phyloP scores from a whole-genome alignment of 768 basidiomycete species.

The Leucocoprinus birnbaumii region DNA sequence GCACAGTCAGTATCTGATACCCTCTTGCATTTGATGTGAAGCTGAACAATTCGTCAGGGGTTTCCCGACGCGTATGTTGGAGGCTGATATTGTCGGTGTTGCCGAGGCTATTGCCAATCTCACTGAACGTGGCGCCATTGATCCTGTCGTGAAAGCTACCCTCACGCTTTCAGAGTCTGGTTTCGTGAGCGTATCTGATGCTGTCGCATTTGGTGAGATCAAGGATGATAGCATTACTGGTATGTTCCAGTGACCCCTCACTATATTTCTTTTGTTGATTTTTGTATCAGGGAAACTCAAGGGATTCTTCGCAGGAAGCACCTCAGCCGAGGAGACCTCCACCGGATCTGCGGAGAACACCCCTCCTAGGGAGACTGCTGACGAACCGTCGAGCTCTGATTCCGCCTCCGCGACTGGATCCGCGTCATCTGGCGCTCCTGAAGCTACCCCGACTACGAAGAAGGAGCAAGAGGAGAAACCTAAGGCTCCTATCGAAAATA shows the following conservation, averaged over 20 bases:
- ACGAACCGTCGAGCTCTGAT: constrained; percentile 17
- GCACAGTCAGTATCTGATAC: constrained; percentile 47
- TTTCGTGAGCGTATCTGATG: constrained; percentile 77
- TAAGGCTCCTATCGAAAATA: constrained; percentile 47
- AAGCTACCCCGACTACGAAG: constrained; percentile 31
- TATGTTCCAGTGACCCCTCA: constrained; percentile 26
- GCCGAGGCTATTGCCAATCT: constrained; percentile 77
- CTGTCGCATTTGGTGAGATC: constrained; percentile 74
- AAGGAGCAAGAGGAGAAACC: constrained; percentile 36
- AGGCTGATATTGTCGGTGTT: constrained; percentile 71
- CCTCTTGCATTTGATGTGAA: not conserved
- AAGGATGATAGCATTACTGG: constrained; percentile 79
- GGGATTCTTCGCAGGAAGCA: constrained; percentile 72
- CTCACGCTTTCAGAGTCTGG: constrained; percentile 84
- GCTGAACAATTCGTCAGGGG: constrained; percentile 38
- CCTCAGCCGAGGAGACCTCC: constrained; percentile 35
- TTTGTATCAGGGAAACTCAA: constrained; percentile 73
- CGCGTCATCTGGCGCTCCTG: constrained; percentile 26
- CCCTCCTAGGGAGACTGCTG: constrained; percentile 36
- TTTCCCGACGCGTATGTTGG: constrained; percentile 71
- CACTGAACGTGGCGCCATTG: constrained; percentile 75
- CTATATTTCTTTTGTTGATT: not conserved
- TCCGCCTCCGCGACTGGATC: constrained; percentile 31
- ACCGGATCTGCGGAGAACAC: constrained; percentile 39
- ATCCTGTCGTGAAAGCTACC: constrained; percentile 86